These are phyloP conservation scores for Mortierella sp. DNA, from an alignment of 371 early-diverging fungal species.

Conservation along the genomic window DNA sequence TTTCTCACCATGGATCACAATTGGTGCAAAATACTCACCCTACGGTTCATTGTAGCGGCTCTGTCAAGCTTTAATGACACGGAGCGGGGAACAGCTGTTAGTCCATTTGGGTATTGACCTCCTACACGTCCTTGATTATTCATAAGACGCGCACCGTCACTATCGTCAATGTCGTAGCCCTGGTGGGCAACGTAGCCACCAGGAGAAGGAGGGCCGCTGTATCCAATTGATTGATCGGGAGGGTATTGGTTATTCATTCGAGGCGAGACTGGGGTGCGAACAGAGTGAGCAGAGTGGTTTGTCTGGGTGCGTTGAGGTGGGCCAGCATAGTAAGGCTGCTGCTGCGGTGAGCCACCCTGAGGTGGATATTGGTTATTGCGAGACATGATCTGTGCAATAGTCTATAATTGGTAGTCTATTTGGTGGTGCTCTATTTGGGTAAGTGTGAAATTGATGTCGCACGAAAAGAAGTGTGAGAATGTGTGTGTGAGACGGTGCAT, in stretches of 20 bases:
- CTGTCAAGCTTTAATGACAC: conserved; percentile 22
- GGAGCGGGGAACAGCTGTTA: background rate
- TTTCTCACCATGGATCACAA: no score
- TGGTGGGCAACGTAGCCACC: conserved; percentile 16
- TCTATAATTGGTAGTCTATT: no score
- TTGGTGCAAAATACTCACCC: conserved; percentile 12
- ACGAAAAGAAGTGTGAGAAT: no score
- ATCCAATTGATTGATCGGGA: conserved; percentile 29
- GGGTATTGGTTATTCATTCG: conserved; percentile 8
- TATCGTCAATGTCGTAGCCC: conserved; percentile 34
- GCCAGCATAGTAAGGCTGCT: conserved; percentile 20
- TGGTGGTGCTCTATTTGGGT: no score
- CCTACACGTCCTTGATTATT: conserved; percentile 38
- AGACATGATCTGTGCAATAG: conserved; percentile 10
- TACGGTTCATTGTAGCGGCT: conserved; percentile 34
- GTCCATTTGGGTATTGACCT: conserved; percentile 15
- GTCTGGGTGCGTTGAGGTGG: conserved; percentile 23
- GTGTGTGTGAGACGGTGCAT: no score
- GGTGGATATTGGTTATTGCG: conserved; percentile 30
- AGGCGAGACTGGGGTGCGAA: conserved; percentile 5
- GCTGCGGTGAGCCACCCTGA: conserved; percentile 8
- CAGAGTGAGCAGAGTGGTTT: conserved; percentile 3
- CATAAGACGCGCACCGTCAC: conserved; percentile 26
- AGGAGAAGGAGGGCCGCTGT: conserved; percentile 1
- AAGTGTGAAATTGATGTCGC: no score